Percentiles rank a stretch among this genome's conserved stretches.
phyloP scores from a whole-genome alignment of 2,329 filamentous ascomycete genomes.

The Rhynchosporium agropyri region DNA sequence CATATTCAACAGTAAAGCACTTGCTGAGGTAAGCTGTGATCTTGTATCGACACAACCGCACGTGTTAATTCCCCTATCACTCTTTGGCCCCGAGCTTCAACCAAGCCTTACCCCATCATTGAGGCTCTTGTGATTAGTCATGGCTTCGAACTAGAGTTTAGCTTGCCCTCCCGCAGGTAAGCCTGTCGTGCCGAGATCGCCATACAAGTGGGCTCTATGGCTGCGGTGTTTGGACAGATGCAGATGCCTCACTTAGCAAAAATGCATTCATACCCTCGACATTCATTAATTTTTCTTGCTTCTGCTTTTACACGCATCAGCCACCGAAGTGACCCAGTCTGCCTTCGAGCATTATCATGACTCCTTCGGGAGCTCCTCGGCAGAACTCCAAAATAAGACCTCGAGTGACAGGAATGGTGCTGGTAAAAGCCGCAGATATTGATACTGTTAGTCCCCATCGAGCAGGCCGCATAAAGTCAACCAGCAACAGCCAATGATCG shows the following conservation, averaged over 20 bases:
- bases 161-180: too few relatives aligned
- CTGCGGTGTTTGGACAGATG: conserved; percentile 1
- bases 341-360: background rate
- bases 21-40: too few relatives aligned
- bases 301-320: too few relatives aligned
- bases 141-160: background rate
- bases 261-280: conserved; percentile 5
- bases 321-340: conserved; percentile 1
- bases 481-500: conserved; percentile 10
- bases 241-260: conserved; percentile 4
- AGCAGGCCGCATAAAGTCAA: conserved; percentile 9
- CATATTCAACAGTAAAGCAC: conserved; percentile 1
- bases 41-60: conserved; percentile 3
- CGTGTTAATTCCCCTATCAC: background rate
- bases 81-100: conserved; percentile 3
- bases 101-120: background rate
- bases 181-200: background rate
- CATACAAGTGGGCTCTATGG: background rate
- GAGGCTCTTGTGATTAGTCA: conserved; percentile 6
- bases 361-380: background rate
- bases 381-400: background rate
- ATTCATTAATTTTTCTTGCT: background rate
- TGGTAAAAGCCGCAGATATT: background rate
- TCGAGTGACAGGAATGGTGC: background rate
- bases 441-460: background rate